Evolutionary conservation across 2,329 filamentous ascomycete genomes (phyloP).

Genomic region (Chrysoporthe deuterocubensis): DNA sequence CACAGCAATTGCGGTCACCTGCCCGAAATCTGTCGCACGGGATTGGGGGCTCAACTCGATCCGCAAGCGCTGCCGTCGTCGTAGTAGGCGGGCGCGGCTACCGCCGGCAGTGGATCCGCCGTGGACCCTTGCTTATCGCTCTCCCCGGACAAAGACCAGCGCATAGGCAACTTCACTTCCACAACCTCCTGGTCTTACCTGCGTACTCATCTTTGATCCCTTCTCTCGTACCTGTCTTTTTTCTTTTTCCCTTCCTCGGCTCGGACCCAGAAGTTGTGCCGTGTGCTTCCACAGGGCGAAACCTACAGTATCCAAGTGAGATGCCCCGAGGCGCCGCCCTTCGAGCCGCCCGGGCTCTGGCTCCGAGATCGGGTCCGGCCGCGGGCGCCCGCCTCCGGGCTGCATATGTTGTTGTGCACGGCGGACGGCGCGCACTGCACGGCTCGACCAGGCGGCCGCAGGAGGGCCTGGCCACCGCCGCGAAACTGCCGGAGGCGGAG

Average conservation of each 20-base stretch:
- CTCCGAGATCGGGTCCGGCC: slow-evolving; percentile 24
- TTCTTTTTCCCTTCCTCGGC: not conserved
- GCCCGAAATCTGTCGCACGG: slow-evolving; percentile 9
- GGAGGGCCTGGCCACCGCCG: slow-evolving; percentile 27
- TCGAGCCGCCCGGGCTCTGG: slow-evolving; percentile 21
- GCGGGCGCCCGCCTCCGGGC: not conserved
- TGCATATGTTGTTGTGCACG: not conserved
- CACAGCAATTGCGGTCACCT: slow-evolving; percentile 19
- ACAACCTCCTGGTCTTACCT: not conserved
- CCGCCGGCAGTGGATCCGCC: slow-evolving; percentile 21
- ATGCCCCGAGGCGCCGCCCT: slow-evolving; percentile 24
- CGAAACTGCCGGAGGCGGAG: slow-evolving; percentile 34
- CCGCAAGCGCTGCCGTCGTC: not conserved
- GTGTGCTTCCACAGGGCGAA: not conserved
- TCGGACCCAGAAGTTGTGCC: too few species aligned
- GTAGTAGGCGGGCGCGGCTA: slow-evolving; percentile 18
- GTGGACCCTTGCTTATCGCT: slow-evolving; percentile 20
- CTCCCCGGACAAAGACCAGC: slow-evolving; percentile 1
- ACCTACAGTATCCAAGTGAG: not conserved
- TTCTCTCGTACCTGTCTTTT: too few species aligned
- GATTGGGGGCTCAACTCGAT: not conserved
- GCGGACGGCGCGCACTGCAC: slow-evolving; percentile 21
- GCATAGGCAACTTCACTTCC: not conserved
- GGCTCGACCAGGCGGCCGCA: slow-evolving; percentile 17
- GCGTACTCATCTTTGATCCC: not conserved